Evolutionary conservation across 2,329 filamentous ascomycete species (phyloP).

Genomic region (Domatiomyces globalis): DNA sequence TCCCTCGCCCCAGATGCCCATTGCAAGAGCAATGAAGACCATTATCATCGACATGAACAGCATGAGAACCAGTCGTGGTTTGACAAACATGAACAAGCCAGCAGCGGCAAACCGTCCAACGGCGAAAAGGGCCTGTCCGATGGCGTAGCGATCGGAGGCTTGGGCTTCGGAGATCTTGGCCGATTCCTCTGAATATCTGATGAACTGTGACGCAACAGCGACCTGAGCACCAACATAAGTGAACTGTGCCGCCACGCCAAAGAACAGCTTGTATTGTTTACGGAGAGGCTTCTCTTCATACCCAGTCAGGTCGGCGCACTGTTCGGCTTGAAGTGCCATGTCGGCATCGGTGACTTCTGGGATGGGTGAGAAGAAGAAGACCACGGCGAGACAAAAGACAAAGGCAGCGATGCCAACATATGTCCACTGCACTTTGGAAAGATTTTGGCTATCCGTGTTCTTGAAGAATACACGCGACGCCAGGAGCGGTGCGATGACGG

Average conservation of each 20-base stretch:
- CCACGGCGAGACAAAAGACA: conserved; percentile 49
- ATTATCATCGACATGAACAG: conserved; percentile 51
- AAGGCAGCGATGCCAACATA: conserved; percentile 68
- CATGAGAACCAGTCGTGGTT: conserved; percentile 57
- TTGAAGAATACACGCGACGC: conserved; percentile 53
- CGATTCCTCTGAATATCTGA: conserved; percentile 57
- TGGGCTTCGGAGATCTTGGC: conserved; percentile 38
- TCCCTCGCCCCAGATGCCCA: conserved; percentile 34
- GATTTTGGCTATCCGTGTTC: conserved; percentile 43
- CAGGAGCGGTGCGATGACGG: conserved; percentile 58
- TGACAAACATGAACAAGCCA: conserved; percentile 51
- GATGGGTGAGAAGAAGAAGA: conserved; percentile 55
- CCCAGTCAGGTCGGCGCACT: conserved; percentile 26
- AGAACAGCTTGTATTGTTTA: conserved; percentile 63
- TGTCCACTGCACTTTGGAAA: conserved; percentile 61
- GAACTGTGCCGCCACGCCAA: conserved; percentile 62
- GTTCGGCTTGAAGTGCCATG: conserved; percentile 43
- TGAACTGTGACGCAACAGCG: conserved; percentile 25
- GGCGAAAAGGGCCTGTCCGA: conserved; percentile 60
- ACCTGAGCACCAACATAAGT: conserved; percentile 52
- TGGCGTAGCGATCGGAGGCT: conserved; percentile 58
- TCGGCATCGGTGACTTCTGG: conserved; percentile 61
- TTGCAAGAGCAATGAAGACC: conserved; percentile 41
- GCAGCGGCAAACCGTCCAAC: conserved; percentile 59
- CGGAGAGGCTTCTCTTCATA: conserved; percentile 47